phyloP scores from a whole-genome alignment of 148 eudicot genomes.

The Spergularia marina region DNA sequence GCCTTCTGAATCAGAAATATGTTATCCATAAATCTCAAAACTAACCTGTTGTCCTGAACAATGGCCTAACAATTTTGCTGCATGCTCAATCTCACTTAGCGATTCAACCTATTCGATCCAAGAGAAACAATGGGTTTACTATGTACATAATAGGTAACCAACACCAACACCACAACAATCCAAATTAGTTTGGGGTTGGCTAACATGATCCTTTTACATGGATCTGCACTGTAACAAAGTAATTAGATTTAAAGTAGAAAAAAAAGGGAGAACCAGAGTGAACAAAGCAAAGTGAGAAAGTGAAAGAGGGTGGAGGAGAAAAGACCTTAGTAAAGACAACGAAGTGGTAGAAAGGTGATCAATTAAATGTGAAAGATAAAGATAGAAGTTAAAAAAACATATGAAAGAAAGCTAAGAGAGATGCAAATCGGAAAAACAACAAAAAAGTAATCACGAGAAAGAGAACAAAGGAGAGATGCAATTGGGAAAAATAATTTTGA shows the following conservation, averaged over 20 bases:
- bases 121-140: slow-evolving; percentile 1
- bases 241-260: too few species aligned
- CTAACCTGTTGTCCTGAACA: slow-evolving; percentile 10
- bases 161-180: neutral
- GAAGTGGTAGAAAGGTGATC: neutral
- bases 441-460: neutral
- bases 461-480: neutral
- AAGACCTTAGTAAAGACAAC: neutral
- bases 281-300: neutral
- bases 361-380: neutral
- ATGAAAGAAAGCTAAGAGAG: slow-evolving; percentile 4
- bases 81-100: slow-evolving; percentile 14
- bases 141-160: neutral
- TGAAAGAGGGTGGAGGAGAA: neutral
- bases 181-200: neutral
- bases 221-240: too few species aligned
- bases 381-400: neutral
- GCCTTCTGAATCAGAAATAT: neutral
- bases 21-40: neutral
- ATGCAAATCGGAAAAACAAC: neutral
- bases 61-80: slow-evolving; percentile 3
- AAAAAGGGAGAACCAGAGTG: neutral
- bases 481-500: neutral
- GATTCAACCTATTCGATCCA: slow-evolving; percentile 13
- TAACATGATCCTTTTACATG: neutral